A percentile compares a stretch with the other conserved stretches of the same genome.
phyloP scores from a whole-genome alignment of 768 basidiomycete species.

The Tylopilus subfusipes region DNA sequence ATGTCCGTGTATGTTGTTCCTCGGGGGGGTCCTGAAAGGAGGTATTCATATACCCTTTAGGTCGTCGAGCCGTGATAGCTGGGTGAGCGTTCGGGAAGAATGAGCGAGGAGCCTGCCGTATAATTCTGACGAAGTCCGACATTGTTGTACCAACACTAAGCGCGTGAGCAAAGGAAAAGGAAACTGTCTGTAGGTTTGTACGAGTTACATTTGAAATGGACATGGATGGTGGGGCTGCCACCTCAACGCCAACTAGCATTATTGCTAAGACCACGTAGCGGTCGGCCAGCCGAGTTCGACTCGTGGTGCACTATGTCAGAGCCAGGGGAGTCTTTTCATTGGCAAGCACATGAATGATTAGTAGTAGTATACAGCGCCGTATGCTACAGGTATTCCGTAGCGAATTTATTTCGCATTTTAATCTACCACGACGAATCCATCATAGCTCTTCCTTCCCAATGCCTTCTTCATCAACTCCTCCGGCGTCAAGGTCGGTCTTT shows the following conservation, averaged over 20 bases:
- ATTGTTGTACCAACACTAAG: slow-evolving; percentile 4
- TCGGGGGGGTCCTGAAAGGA: not conserved
- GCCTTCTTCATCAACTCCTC: slow-evolving; percentile 46
- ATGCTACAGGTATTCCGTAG: too few species aligned
- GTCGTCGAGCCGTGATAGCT: slow-evolving; percentile 27
- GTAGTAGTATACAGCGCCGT: too few species aligned
- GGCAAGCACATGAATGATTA: too few species aligned
- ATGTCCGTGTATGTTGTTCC: not conserved
- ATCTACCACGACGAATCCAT: slow-evolving; percentile 36
- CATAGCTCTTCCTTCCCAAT: slow-evolving; percentile 47
- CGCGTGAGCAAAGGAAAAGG: not conserved
- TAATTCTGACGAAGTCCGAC: not conserved
- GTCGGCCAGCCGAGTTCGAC: too few species aligned
- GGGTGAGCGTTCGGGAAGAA: slow-evolving; percentile 34
- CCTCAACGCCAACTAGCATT: too few species aligned
- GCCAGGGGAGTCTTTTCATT: too few species aligned
- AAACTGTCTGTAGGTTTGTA: not conserved
- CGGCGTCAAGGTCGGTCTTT: slow-evolving; percentile 38
- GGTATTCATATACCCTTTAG: not conserved
- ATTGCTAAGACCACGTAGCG: too few species aligned
- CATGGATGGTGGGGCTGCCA: too few species aligned
- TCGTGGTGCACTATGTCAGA: too few species aligned
- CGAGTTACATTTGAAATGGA: too few species aligned
- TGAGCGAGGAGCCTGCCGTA: not conserved
- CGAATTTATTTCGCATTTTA: not conserved